Conservation (phyloP, 2,329 filamentous ascomycete genomes). For the Ophiognomonia clavigignenti-juglandacearum region DNA sequence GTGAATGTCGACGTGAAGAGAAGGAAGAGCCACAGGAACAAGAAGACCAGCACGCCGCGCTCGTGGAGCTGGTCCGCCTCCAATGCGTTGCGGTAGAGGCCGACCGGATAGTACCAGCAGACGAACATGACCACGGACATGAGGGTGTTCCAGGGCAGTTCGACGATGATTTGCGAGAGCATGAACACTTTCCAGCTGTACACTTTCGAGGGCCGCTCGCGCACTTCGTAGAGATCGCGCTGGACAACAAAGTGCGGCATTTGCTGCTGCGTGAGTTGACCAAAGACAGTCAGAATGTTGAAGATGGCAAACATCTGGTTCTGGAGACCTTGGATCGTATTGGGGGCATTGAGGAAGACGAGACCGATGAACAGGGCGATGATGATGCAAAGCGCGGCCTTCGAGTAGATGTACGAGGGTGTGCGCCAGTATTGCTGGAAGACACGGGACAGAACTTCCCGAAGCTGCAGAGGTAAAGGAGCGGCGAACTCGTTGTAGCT, state of each 20-base stretch:
- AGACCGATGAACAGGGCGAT: constrained; percentile 63
- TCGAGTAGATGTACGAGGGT: constrained; percentile 67
- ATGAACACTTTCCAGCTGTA: constrained; percentile 68
- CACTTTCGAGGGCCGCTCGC: constrained; percentile 63
- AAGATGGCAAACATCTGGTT: constrained; percentile 69
- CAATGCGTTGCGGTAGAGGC: constrained; percentile 55
- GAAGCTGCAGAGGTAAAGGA: constrained; percentile 57
- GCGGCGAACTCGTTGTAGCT: constrained; percentile 63
- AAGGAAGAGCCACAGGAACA: constrained; percentile 61
- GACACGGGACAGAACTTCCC: constrained; percentile 55
- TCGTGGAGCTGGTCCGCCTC: constrained; percentile 45
- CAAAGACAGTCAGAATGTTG: constrained; percentile 66
- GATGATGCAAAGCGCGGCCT: constrained; percentile 51
- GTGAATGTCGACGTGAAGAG: constrained; percentile 65
- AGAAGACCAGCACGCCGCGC: constrained; percentile 61
- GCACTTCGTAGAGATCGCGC: constrained; percentile 63
- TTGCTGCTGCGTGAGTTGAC: constrained; percentile 58
- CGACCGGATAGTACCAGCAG: constrained; percentile 67
- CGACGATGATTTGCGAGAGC: constrained; percentile 61
- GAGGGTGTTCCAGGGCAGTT: constrained; percentile 66
- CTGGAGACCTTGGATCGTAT: constrained; percentile 61
- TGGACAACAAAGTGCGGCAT: constrained; percentile 70
- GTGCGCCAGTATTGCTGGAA: constrained; percentile 72
- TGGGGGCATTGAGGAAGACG: constrained; percentile 57
- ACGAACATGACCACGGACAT: constrained; percentile 61